These are phyloP conservation scores for Monilinia polystroma DNA, from an alignment of 2,329 filamentous ascomycete genomes.

Conservation along the genomic window DNA sequence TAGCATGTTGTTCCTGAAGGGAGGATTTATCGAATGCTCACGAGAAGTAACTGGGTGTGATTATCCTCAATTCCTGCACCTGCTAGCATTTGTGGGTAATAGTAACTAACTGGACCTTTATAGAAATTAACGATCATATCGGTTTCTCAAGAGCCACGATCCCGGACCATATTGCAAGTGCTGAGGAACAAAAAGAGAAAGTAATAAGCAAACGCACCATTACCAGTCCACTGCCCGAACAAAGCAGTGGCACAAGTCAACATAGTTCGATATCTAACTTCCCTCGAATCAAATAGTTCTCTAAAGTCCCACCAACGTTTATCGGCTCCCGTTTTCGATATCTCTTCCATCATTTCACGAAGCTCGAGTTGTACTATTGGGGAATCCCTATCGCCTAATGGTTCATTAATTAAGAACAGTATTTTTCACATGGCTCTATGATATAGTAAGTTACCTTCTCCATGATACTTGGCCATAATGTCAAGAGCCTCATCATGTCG, in stretches of 20 bases:
- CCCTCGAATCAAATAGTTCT: slow-evolving; percentile 34
- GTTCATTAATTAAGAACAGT: background rate
- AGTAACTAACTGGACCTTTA: slow-evolving; percentile 27
- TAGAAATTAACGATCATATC: background rate
- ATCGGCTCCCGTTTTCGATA: slow-evolving; percentile 35
- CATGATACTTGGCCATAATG: slow-evolving; percentile 58
- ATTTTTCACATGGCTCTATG: background rate
- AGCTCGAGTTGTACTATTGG: slow-evolving; percentile 37
- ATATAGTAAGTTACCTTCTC: slow-evolving; percentile 42
- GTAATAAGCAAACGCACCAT: slow-evolving; percentile 32
- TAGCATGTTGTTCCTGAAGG: background rate
- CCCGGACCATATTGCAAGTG: rapidly evolving
- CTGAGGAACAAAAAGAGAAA: no score
- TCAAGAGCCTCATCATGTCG: slow-evolving; percentile 54
- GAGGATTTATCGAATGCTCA: background rate
- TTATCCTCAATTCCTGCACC: slow-evolving; percentile 39
- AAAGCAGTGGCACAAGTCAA: slow-evolving; percentile 39
- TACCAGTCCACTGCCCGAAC: slow-evolving; percentile 41
- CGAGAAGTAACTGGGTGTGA: slow-evolving; percentile 43
- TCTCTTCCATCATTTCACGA: slow-evolving; percentile 37
- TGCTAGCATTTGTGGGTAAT: slow-evolving; percentile 33
- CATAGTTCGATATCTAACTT: slow-evolving; percentile 36
- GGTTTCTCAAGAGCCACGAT: background rate
- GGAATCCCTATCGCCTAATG: background rate
- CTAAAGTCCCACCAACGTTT: slow-evolving; percentile 41